phyloP scores from a whole-genome alignment of 805 yeast genomes.

The Monosporozyma aquatica region DNA sequence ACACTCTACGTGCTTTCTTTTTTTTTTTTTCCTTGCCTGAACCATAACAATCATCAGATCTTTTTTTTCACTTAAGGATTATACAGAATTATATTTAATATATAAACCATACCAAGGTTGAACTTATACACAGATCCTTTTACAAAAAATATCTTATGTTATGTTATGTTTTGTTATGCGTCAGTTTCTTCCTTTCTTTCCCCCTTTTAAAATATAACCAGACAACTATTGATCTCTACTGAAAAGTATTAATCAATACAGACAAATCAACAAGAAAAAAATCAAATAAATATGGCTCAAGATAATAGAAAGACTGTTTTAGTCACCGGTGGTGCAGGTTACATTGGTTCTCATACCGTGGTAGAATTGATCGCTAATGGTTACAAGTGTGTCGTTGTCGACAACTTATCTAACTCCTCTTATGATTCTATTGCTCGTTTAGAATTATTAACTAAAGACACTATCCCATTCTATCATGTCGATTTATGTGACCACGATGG shows the following conservation, averaged over 20 bases:
- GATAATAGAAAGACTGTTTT: slow-evolving; percentile 35
- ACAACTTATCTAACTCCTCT: slow-evolving; percentile 58
- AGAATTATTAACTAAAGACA: slow-evolving; percentile 40
- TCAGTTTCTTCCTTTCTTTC: too few relatives aligned
- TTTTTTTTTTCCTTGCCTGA: too few relatives aligned
- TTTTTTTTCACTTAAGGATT: too few relatives aligned
- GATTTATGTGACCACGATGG: slow-evolving; percentile 48
- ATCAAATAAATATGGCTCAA: slow-evolving; percentile 2
- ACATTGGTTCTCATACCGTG: slow-evolving; percentile 76
- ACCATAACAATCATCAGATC: too few relatives aligned
- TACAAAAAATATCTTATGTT: too few relatives aligned
- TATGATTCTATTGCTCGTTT: slow-evolving; percentile 56
- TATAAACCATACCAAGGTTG: too few relatives aligned
- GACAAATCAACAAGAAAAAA: slow-evolving; percentile 1
- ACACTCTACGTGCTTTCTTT: too few relatives aligned
- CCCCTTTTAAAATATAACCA: not conserved
- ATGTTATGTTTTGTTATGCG: too few relatives aligned
- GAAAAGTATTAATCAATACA: not conserved
- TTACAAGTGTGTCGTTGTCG: slow-evolving; percentile 62
- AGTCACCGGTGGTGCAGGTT: slow-evolving; percentile 84
- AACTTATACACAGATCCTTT: too few relatives aligned
- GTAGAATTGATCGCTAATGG: slow-evolving; percentile 54
- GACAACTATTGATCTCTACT: not conserved
- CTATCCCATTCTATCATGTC: slow-evolving; percentile 47
- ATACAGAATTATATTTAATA: too few relatives aligned